Base-by-base conservation (phyloP, 176 grass and related monocot species). In the Bromus sterilis region DNA sequence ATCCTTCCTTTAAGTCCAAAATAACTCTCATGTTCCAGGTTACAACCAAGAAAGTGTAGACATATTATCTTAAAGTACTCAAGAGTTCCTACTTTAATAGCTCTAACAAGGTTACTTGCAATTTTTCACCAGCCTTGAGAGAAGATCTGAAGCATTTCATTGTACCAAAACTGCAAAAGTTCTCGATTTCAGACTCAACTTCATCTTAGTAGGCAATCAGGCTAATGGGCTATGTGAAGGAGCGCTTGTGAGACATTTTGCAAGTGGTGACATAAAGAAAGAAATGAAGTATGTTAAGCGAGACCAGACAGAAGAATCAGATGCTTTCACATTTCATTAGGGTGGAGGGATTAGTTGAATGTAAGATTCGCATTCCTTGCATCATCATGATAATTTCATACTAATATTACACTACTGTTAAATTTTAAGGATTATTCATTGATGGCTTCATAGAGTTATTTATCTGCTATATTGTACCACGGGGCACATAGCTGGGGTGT, bases 61-160 rank as follows among this genome's bases (percentile, higher is more conserved):
- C 87, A 66, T 91, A 85, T 87, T 97, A 94, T 66, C 84, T 93
- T 33, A 97, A 89, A 81, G 91, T 89, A 53, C 91, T 93, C 25
- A 91, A 97, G 65, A 97, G 91, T 31, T 97, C 94, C 84, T 93
- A 93, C 71, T 97, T 93, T 71, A 97, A 93, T 78, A 89, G 84
- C 84, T 93, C 91, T 62, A 91, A 93, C 49, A 91, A 86, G 94
- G 94, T n/a, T 90, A 88, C 69, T 67, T 67, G 39, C 37, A 59
- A n/a, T n/a, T n/a, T n/a, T n/a, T n/a, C n/a, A n/a, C n/a, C n/a
- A n/a, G n/a, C n/a, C n/a, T n/a, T n/a, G n/a, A n/a, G 36, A 37
- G 5, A 76, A 49, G 23, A 15, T 77, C 35, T 6, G 36, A 48
- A 67, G 36, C 41, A 57, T 44, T 60, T 34, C 16, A 6, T 77